Conservation (phyloP, 2,329 filamentous ascomycete genomes). For the Nannizziopsis arthrosporioides region DNA sequence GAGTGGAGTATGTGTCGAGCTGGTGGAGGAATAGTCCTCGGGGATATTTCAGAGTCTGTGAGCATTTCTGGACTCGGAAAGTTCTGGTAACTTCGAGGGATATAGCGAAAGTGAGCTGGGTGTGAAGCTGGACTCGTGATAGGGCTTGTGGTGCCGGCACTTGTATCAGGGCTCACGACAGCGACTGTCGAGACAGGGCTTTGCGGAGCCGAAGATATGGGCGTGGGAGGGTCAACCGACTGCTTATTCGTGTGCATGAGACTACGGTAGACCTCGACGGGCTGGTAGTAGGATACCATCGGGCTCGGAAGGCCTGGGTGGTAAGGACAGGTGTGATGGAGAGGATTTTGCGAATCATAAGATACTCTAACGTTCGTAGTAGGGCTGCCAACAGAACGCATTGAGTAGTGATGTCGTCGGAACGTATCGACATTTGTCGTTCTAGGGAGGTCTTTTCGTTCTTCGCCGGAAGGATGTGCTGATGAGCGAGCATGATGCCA, state of each 20-base stretch:
- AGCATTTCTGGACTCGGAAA: background rate
- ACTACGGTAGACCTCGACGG: conserved; percentile 12
- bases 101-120: background rate
- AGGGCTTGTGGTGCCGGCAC: too few species aligned
- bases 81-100: background rate
- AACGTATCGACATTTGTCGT: conserved; percentile 3
- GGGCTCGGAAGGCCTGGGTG: conserved; percentile 10
- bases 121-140: background rate
- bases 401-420: conserved; percentile 5
- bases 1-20: background rate
- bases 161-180: too few species aligned
- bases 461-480: background rate
- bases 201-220: background rate
- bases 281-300: conserved; percentile 11
- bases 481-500: conserved; percentile 5
- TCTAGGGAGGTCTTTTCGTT: background rate
- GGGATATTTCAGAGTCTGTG: conserved; percentile 4
- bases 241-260: conserved; percentile 8
- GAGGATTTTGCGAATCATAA: background rate
- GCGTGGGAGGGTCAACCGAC: background rate
- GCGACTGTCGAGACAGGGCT: background rate
- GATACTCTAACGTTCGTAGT: background rate
- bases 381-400: conserved; percentile 5
- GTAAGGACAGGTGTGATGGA: conserved; percentile 2
- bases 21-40: conserved; percentile 2